phyloP scores from a whole-genome alignment of 1,139 yeast genomes.

The Geotrichum aggregatum region DNA sequence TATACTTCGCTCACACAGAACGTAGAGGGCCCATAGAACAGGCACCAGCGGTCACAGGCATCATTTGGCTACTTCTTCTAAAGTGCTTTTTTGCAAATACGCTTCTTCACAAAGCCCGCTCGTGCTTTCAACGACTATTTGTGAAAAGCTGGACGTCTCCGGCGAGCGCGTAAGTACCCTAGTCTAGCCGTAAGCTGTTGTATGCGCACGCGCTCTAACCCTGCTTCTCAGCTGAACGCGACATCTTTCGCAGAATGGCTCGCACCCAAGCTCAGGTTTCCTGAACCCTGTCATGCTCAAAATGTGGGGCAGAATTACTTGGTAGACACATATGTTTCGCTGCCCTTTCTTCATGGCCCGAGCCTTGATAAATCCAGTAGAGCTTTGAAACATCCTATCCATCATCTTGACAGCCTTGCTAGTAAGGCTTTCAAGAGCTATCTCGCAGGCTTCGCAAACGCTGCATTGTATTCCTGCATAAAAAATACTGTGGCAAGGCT shows the following conservation, averaged over 20 bases:
- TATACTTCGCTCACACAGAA: background rate
- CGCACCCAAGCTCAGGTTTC: slow-evolving; percentile 23
- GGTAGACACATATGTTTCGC: slow-evolving; percentile 65
- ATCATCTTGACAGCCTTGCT: slow-evolving; percentile 57
- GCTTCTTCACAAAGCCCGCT: slow-evolving; percentile 28
- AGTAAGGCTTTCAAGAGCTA: no score
- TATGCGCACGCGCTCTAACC: background rate
- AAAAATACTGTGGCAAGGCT: slow-evolving; percentile 57
- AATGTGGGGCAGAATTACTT: slow-evolving; percentile 77
- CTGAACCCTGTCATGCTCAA: slow-evolving; percentile 40
- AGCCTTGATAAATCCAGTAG: slow-evolving; percentile 59
- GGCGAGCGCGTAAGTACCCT: slow-evolving; percentile 24
- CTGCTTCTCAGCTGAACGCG: slow-evolving; percentile 23
- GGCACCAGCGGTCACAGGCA: no score
- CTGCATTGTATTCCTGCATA: slow-evolving; percentile 60
- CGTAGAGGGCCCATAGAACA: no score
- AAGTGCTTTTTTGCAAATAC: slow-evolving; percentile 10
- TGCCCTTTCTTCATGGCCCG: slow-evolving; percentile 60
- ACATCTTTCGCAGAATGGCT: slow-evolving; percentile 24
- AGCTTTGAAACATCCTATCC: slow-evolving; percentile 64
- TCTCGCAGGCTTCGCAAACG: slow-evolving; percentile 67
- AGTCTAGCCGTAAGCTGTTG: no score
- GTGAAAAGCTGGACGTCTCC: slow-evolving; percentile 28
- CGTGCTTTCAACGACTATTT: slow-evolving; percentile 31
- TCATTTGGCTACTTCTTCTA: background rate